phyloP scores from a whole-genome alignment of 257 asterid genomes.

The Capsicum rhomboideum region DNA sequence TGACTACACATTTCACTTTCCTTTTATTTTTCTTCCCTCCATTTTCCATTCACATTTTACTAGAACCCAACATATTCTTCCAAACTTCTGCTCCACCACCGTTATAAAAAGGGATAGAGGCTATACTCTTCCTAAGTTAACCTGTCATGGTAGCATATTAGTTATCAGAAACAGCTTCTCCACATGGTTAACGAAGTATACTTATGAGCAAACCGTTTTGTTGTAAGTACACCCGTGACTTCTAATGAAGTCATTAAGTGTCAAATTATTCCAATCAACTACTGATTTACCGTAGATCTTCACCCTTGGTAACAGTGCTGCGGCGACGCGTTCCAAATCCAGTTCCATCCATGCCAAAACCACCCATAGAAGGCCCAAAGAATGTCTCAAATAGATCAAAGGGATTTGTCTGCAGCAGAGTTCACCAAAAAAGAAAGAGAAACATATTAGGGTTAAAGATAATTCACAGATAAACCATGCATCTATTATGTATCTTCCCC shows the following conservation, averaged over 20 bases:
- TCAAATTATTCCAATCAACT: conserved; percentile 2
- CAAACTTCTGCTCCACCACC: too few relatives aligned
- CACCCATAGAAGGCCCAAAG: conserved; percentile 89
- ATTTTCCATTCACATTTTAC: too few relatives aligned
- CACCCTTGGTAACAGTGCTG: conserved; percentile 79
- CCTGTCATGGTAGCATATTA: neutral
- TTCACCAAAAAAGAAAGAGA: conserved; percentile 2
- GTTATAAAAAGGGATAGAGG: neutral
- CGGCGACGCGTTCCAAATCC: conserved; percentile 63
- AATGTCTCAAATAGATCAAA: conserved; percentile 97
- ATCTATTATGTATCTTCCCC: neutral
- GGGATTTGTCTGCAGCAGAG: conserved; percentile 69
- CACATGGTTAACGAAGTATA: neutral
- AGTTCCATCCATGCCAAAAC: conserved; percentile 74
- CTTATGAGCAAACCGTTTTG: neutral
- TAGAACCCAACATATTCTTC: too few relatives aligned
- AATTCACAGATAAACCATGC: neutral
- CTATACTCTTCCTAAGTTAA: neutral
- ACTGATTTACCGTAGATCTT: conserved; percentile 90
- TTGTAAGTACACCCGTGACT: neutral
- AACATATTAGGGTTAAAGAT: neutral
- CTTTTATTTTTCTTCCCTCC: too few relatives aligned
- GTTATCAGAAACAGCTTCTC: neutral
- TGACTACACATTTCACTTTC: too few relatives aligned
- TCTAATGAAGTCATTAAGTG: neutral